Evolutionary conservation across 192 early-diverging fungal genomes (phyloP).

Genomic region (Allomyces javanicus): DNA sequence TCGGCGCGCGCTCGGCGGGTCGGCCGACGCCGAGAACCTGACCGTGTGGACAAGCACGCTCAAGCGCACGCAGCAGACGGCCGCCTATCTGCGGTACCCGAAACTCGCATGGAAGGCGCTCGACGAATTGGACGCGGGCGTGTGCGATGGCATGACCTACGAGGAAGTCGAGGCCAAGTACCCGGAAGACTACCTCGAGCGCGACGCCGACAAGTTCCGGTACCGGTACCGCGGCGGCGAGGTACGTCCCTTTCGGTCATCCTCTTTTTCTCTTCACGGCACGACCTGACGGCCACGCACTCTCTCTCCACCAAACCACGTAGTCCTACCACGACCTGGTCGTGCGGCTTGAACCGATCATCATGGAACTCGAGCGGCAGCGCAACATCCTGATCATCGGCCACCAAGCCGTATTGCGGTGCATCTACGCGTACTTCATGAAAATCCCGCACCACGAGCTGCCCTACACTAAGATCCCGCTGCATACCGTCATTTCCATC

Average conservation of each 20-base stretch:
- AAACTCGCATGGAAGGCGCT: conserved; percentile 93
- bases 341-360: conserved; percentile 86
- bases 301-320: background rate
- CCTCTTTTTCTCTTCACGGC: background rate
- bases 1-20: conserved; percentile 40
- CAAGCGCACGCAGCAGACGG: conserved; percentile 81
- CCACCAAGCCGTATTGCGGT: conserved; percentile 93
- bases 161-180: conserved; percentile 89
- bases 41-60: conserved; percentile 96
- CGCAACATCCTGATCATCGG: conserved; percentile 89
- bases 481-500: conserved; percentile 91
- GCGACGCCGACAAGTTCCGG: conserved; percentile 93
- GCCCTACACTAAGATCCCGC: conserved; percentile 95
- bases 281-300: background rate
- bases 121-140: conserved; percentile 91
- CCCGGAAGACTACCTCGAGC: conserved; percentile 81
- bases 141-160: conserved; percentile 97
- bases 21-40: conserved; percentile 9
- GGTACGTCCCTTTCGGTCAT: conserved; percentile 3
- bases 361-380: conserved; percentile 97
- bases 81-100: conserved; percentile 52
- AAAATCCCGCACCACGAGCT: conserved; percentile 83
- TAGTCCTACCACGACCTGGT: conserved; percentile 90
- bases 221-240: conserved; percentile 67
- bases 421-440: conserved; percentile 95